These are phyloP conservation scores for Cyberlindnera samutprakarnensis DNA, from an alignment of 805 yeast genomes.

Conservation along the genomic window DNA sequence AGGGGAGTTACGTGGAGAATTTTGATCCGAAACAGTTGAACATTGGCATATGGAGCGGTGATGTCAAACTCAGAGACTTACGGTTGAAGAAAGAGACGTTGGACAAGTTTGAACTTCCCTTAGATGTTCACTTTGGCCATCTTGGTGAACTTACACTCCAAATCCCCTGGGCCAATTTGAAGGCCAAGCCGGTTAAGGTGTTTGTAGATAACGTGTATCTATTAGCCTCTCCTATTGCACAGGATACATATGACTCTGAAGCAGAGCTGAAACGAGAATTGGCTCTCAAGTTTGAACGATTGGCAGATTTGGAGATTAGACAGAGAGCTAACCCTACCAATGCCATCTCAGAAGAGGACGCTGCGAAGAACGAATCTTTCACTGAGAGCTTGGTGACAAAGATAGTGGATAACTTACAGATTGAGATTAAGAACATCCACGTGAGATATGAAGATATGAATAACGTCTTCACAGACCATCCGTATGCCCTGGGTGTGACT, in stretches of 20 bases:
- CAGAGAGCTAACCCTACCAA: slow-evolving; percentile 37
- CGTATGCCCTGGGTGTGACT: slow-evolving; percentile 79
- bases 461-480: slow-evolving; percentile 57
- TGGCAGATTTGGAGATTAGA: slow-evolving; percentile 54
- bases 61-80: slow-evolving; percentile 76
- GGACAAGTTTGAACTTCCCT: slow-evolving; percentile 78
- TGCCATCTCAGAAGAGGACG: slow-evolving; percentile 27
- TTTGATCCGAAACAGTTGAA: slow-evolving; percentile 93
- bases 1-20: slow-evolving; percentile 78
- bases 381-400: slow-evolving; percentile 83
- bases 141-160: slow-evolving; percentile 83
- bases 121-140: slow-evolving; percentile 84
- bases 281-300: slow-evolving; percentile 53
- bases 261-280: slow-evolving; percentile 57
- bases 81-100: slow-evolving; percentile 80
- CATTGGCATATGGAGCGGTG: slow-evolving; percentile 97
- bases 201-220: slow-evolving; percentile 80
- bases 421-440: slow-evolving; percentile 87
- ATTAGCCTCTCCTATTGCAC: slow-evolving; percentile 67
- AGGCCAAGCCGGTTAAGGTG: slow-evolving; percentile 86
- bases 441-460: slow-evolving; percentile 81
- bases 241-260: slow-evolving; percentile 42
- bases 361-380: slow-evolving; percentile 65
- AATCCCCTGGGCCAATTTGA: slow-evolving; percentile 95
- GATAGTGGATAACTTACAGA: slow-evolving; percentile 85